Percentiles rank a stretch among this genome's conserved stretches.
phyloP scores from a whole-genome alignment of 2,329 filamentous ascomycete genomes.

The Xylaria multiplex region DNA sequence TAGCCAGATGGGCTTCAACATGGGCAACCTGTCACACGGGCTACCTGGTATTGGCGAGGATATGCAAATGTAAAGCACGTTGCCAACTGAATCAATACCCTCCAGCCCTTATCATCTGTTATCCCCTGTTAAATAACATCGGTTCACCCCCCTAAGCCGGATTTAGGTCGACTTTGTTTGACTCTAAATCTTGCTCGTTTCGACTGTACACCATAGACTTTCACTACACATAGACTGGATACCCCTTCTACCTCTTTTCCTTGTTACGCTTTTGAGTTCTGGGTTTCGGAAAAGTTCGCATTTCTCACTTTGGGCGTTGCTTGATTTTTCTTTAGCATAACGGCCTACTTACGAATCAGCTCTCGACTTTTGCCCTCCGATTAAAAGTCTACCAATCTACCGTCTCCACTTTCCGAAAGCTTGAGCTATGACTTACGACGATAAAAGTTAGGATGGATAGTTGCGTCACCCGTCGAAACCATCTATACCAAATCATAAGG shows the following conservation, averaged over 20 bases:
- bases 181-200: conserved; percentile 33
- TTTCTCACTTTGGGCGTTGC: conserved; percentile 45
- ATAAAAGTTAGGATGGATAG: conserved; percentile 28
- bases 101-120: not conserved
- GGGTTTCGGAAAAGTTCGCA: conserved; percentile 47
- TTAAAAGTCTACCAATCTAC: conserved; percentile 26
- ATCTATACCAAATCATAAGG: conserved; percentile 31
- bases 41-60: conserved; percentile 66
- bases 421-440: conserved; percentile 35
- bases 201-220: conserved; percentile 45
- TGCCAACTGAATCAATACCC: not conserved
- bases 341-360: conserved; percentile 36
- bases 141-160: conserved; percentile 16
- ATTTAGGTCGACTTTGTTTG: conserved; percentile 18
- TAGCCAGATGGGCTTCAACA: conserved; percentile 47
- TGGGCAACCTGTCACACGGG: conserved; percentile 50
- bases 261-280: conserved; percentile 39
- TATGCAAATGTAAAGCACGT: conserved; percentile 53
- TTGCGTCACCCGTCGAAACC: conserved; percentile 26
- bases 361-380: conserved; percentile 21
- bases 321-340: conserved; percentile 44
- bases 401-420: conserved; percentile 22
- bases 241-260: conserved; percentile 41
- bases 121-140: conserved; percentile 23
- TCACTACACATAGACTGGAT: conserved; percentile 48